phyloP scores from a whole-genome alignment of 495 filamentous ascomycete genomes.

The Daldinia concentrica region DNA sequence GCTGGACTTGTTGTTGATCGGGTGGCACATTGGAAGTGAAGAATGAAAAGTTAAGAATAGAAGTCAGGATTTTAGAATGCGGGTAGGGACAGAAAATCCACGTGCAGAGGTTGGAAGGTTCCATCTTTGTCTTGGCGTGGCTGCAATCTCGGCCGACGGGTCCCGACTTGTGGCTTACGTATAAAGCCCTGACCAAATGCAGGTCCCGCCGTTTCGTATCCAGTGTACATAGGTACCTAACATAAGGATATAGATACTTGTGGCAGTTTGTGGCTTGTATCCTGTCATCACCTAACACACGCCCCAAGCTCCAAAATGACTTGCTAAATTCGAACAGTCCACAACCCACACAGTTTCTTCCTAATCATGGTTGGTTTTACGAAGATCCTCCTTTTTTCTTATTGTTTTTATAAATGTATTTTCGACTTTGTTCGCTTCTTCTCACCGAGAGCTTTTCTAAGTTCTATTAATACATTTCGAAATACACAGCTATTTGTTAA shows the following conservation, averaged over 20 bases:
- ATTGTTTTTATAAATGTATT: constrained; percentile 5
- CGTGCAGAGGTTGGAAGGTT: neutral
- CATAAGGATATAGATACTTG: neutral
- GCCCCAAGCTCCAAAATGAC: constrained; percentile 28
- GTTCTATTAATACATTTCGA: neutral
- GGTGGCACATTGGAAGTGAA: constrained; percentile 18
- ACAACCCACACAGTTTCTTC: constrained; percentile 30
- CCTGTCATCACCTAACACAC: constrained; percentile 11
- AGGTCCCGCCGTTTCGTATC: neutral
- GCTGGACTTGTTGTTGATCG: constrained; percentile 6
- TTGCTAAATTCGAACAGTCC: constrained; percentile 34
- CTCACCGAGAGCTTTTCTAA: neutral
- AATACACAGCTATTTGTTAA: neutral
- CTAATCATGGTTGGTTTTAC: constrained; percentile 24
- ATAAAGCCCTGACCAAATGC: neutral
- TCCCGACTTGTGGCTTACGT: neutral
- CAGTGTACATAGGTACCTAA: neutral
- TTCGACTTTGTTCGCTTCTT: constrained; percentile 11
- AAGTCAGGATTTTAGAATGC: constrained; percentile 11
- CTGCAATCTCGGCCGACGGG: neutral
- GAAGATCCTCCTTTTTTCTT: constrained; percentile 27
- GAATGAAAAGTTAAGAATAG: neutral
- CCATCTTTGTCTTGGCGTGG: neutral
- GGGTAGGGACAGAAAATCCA: constrained; percentile 5
- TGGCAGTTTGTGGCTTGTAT: neutral